A percentile compares a stretch with the other conserved stretches of the same genome.
Evolutionary conservation across 1,139 yeast genomes (phyloP).

Genomic region (Hanseniaspora gamundiae): DNA sequence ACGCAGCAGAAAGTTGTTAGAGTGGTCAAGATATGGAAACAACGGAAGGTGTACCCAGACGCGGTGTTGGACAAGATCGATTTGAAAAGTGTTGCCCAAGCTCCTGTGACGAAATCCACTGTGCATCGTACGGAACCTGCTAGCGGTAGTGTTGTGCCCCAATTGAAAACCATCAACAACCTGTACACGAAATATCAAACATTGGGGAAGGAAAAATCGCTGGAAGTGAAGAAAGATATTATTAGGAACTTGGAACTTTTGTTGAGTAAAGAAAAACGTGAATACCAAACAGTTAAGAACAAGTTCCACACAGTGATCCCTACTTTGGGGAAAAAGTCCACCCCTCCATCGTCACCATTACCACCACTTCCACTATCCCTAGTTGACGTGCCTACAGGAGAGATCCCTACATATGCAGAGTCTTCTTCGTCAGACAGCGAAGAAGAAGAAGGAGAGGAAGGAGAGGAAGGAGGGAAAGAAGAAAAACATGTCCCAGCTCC

Average conservation of each 20-base stretch:
- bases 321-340: not conserved
- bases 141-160: not conserved
- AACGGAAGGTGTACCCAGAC: slow-evolving; percentile 39
- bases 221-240: not conserved
- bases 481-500: not conserved
- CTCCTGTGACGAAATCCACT: not conserved
- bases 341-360: not conserved
- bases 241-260: not conserved
- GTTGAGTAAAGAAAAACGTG: not conserved
- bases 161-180: not conserved
- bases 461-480: not conserved
- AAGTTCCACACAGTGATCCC: not conserved
- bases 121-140: not conserved
- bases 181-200: not conserved
- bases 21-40: slow-evolving; percentile 67
- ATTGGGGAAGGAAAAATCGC: not conserved
- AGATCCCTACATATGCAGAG: not conserved
- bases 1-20: slow-evolving; percentile 48
- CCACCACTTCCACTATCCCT: too few species aligned
- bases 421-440: slow-evolving; percentile 1
- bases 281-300: not conserved
- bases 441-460: not conserved
- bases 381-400: too few species aligned
- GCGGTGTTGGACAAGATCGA: not conserved
- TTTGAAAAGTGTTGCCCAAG: not conserved